phyloP scores from a whole-genome alignment of 2,329 filamentous ascomycete species.

The Colletotrichum coccodes region DNA sequence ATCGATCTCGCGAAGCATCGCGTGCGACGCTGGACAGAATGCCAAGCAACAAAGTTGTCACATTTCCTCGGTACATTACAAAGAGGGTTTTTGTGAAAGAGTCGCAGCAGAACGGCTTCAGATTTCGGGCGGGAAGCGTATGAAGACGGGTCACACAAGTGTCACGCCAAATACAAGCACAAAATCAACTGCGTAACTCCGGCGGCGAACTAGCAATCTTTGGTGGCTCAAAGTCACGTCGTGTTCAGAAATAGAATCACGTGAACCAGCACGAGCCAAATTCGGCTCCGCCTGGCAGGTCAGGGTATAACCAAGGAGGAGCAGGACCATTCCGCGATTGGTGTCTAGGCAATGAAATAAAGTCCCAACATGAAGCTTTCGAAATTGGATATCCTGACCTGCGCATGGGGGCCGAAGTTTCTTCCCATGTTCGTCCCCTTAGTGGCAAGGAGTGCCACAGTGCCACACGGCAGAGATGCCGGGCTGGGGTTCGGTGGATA shows the following conservation, averaged over 20 bases:
- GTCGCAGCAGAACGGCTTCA: no score
- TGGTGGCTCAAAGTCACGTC: background rate
- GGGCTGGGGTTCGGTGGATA: constrained; percentile 13
- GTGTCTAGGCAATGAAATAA: background rate
- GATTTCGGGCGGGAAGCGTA: background rate
- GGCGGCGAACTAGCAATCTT: background rate
- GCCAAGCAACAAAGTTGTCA: background rate
- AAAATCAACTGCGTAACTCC: no score
- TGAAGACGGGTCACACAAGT: background rate
- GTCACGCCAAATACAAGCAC: background rate
- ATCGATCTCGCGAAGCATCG: constrained; percentile 5
- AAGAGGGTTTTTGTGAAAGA: background rate
- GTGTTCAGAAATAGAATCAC: background rate
- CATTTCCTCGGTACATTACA: background rate
- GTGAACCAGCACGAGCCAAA: background rate
- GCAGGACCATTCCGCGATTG: background rate
- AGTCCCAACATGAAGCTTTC: background rate
- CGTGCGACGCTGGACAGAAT: background rate
- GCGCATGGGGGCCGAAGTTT: background rate
- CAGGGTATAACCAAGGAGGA: background rate
- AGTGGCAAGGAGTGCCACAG: constrained; percentile 7
- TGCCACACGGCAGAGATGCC: constrained; percentile 8
- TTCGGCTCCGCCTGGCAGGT: background rate
- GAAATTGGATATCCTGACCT: constrained; percentile 1
- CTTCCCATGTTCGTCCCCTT: constrained; percentile 10